Evolutionary conservation across 1,284 basidiomycete genomes (phyloP).

Genomic region (Pisolithus thermaeus): DNA sequence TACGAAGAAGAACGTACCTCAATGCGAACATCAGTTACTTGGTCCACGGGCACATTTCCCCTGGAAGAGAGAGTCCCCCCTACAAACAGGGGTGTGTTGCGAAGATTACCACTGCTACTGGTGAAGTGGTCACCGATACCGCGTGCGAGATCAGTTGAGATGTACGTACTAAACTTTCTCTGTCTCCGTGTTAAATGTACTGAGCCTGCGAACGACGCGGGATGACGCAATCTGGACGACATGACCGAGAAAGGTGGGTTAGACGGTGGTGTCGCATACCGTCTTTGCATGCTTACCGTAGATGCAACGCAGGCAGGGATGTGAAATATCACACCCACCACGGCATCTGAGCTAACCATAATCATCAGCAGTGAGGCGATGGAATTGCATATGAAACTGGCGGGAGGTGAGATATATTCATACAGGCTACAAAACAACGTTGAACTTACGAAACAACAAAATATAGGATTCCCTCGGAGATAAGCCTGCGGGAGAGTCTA

Average conservation of each 20-base stretch:
- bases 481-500: conserved; percentile 27
- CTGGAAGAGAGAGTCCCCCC: no score
- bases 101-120: no score
- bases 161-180: conserved; percentile 53
- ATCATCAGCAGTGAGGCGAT: conserved; percentile 31
- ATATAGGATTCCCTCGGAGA: conserved; percentile 29
- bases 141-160: neutral
- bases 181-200: conserved; percentile 48
- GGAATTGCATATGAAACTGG: conserved; percentile 29
- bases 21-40: no score
- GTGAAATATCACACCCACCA: conserved; percentile 32
- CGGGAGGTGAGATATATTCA: neutral
- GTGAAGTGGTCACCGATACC: no score
- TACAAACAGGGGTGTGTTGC: no score
- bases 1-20: no score
- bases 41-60: no score
- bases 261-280: neutral
- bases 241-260: conserved; percentile 2
- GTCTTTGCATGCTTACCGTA: conserved; percentile 29
- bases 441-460: conserved; percentile 28
- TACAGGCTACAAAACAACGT: neutral
- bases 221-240: conserved; percentile 59
- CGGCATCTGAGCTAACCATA: conserved; percentile 23
- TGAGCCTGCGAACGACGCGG: conserved; percentile 62
- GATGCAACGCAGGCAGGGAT: conserved; percentile 33